Evolutionary conservation across 2,329 filamentous ascomycete species (phyloP).

Genomic region (Rhexocercosporidium sp.): DNA sequence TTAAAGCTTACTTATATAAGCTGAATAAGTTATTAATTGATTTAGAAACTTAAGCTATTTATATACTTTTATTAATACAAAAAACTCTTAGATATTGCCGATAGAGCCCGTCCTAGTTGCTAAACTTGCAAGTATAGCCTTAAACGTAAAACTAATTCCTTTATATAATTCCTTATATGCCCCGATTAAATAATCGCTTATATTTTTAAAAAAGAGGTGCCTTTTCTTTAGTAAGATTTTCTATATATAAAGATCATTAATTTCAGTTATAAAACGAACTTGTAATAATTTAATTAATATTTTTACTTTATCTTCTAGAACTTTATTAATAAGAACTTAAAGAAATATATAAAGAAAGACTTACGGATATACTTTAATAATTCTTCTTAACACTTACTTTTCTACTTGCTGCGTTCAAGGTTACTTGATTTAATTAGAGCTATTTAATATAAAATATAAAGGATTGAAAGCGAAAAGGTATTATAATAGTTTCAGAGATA

Average conservation of each 20-base stretch:
- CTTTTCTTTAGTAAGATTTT: constrained; percentile 24
- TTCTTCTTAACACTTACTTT: too few species aligned
- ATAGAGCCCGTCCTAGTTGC: background rate
- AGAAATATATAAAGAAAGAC: constrained; percentile 15
- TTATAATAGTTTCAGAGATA: background rate
- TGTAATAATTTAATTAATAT: constrained; percentile 24
- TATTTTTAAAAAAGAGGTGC: constrained; percentile 26
- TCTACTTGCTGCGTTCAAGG: too few species aligned
- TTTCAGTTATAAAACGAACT: constrained; percentile 24
- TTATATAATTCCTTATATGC: constrained; percentile 27
- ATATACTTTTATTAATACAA: constrained; percentile 16
- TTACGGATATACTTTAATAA: constrained; percentile 16
- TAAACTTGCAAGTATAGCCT: constrained; percentile 18
- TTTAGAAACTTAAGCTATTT: constrained; percentile 20
- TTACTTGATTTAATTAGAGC: background rate
- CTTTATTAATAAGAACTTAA: constrained; percentile 19
- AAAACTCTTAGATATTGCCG: constrained; percentile 8
- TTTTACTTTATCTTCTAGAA: constrained; percentile 17
- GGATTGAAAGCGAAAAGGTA: background rate
- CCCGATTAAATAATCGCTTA: constrained; percentile 27
- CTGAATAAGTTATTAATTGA: constrained; percentile 14
- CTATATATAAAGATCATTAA: constrained; percentile 24
- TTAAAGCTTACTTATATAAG: constrained; percentile 17
- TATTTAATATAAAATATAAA: background rate
- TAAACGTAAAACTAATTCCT: constrained; percentile 22